Evolutionary conservation across 179 eudicot genomes (phyloP), one percentile per base, ranked within the genome.

Genomic region (Beta corolliflora): DNA sequence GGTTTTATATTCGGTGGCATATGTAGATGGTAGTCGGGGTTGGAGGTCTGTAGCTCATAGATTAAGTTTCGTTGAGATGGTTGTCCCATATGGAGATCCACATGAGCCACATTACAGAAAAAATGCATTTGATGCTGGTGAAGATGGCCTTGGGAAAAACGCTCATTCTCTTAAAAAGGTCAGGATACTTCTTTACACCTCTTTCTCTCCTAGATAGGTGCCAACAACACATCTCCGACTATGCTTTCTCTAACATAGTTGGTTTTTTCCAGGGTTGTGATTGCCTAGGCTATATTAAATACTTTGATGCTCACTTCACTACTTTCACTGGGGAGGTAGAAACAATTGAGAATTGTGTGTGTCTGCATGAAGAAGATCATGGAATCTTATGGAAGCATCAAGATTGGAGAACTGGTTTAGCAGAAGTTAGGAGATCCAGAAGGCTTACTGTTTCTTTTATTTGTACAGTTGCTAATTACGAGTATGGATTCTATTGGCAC

Each of bases 351-450:
- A 96, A 96, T 75, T 92, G 96, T 88, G 98, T 96, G 65, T 96
- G 98, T 78, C 76, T 96, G 86, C 99, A 94, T 50, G 98, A 96
- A 83, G 99, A 96, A 85, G 99, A 96, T 85, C 90, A 91, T 83
- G 99, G 99, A 75, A 91, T 96, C 74, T 87, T 96, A 25, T 96
- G 99, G 98, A 96, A 94, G 86, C 99, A 96, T 89, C 99, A 96
- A 85, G 99, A 96, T 80, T 94, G 97, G 99, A 90, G 98, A 89
- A 90, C 98, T 63, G 98, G 97, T 77, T 87, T 91, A 74, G 98
- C 99, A 44, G 98, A 96, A 87, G 99, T 94, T 80, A 87, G 99
- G 54, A 87, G 99, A 85, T 92, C 96, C 45, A 92, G 99, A 85
- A 87, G 98, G 85, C 89, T 96, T 65, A 90, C 94, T 48, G 94